Conservation (phyloP, 768 basidiomycete species). For the Tricholoma sp. region DNA sequence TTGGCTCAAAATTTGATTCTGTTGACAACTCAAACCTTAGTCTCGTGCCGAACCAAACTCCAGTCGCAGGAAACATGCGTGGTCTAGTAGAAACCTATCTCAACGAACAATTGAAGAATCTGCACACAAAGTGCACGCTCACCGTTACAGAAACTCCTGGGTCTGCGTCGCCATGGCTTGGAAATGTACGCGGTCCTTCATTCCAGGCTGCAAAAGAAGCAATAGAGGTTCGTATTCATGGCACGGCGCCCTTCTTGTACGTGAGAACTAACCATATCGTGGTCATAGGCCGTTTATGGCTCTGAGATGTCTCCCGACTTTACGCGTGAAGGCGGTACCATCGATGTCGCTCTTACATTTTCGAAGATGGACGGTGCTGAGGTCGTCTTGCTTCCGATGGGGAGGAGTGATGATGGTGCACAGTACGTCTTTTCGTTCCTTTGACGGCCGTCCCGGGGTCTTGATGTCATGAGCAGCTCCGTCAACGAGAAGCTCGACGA, state of each 20-base stretch:
- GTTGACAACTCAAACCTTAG: constrained; percentile 15
- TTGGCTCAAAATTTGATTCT: neutral
- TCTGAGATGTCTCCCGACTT: constrained; percentile 46
- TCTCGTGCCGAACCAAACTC: constrained; percentile 64
- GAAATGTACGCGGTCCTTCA: constrained; percentile 65
- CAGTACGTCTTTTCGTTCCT: constrained; percentile 37
- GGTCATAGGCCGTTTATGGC: constrained; percentile 38
- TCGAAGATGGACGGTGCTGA: constrained; percentile 59
- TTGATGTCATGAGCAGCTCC: constrained; percentile 34
- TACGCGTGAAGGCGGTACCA: constrained; percentile 68
- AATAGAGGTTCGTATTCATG: constrained; percentile 39
- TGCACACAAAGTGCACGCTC: constrained; percentile 70
- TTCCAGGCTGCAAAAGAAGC: constrained; percentile 65
- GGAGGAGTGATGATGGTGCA: constrained; percentile 69
- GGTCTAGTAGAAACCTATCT: constrained; percentile 24
- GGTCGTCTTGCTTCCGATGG: constrained; percentile 66
- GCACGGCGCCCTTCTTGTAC: neutral
- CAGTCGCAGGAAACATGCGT: constrained; percentile 48
- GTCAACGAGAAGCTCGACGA: constrained; percentile 75
- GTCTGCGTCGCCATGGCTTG: constrained; percentile 74
- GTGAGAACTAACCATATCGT: neutral
- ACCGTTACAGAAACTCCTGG: constrained; percentile 46
- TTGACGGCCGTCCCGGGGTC: neutral
- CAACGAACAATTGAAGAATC: constrained; percentile 48
- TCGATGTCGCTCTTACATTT: constrained; percentile 73